Evolutionary conservation across 345 rosid species (phyloP).

Genomic region (Litchi chinensis): DNA sequence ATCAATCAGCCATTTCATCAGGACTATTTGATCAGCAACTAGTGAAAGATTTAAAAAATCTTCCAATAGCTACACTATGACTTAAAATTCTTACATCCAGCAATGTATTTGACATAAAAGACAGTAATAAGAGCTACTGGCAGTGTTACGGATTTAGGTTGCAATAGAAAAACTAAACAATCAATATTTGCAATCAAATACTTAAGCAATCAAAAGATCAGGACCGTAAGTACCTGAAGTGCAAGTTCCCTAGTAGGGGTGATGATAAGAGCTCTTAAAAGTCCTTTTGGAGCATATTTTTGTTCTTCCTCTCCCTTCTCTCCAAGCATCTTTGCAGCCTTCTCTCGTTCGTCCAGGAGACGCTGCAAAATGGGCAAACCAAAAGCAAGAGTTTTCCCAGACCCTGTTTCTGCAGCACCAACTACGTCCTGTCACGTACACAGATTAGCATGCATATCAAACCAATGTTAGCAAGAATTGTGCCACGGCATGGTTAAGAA

Average conservation of each 20-base stretch:
- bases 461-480: slow-evolving; percentile 8
- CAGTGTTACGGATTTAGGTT: neutral
- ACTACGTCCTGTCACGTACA: slow-evolving; percentile 71
- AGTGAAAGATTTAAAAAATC: neutral
- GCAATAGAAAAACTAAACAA: neutral
- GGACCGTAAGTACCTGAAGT: slow-evolving; percentile 60
- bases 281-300: slow-evolving; percentile 64
- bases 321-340: slow-evolving; percentile 49
- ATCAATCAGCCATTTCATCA: neutral
- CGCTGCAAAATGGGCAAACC: slow-evolving; percentile 96
- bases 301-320: slow-evolving; percentile 62
- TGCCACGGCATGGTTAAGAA: neutral
- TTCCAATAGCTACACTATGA: neutral
- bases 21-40: neutral
- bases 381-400: slow-evolving; percentile 98
- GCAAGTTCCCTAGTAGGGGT: slow-evolving; percentile 98
- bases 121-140: neutral
- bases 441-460: neutral
- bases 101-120: neutral
- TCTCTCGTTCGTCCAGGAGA: slow-evolving; percentile 82
- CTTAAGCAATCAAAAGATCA: slow-evolving; percentile 15
- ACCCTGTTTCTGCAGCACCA: slow-evolving; percentile 99
- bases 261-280: slow-evolving; percentile 84
- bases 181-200: neutral
- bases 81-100: neutral